Conservation (phyloP, 108 stramenopile genomes). For the Nitzschia inconspicua region DNA sequence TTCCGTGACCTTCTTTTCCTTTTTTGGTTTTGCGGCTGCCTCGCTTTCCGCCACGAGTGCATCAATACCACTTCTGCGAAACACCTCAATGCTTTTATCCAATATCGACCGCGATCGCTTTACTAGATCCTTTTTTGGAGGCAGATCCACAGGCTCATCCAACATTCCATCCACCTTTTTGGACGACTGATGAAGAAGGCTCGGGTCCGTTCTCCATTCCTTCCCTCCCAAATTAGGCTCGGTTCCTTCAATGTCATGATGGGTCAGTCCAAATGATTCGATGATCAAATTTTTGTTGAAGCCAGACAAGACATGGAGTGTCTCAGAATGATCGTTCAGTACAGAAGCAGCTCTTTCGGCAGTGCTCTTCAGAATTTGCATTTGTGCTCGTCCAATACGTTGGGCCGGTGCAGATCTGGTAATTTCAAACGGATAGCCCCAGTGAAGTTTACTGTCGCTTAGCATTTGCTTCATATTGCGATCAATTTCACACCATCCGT, state of each 20-base stretch:
- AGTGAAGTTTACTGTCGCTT: slow-evolving; percentile 53
- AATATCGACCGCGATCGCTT: slow-evolving; percentile 68
- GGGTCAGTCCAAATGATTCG: slow-evolving; percentile 42
- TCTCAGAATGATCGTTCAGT: slow-evolving; percentile 36
- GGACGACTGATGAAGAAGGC: slow-evolving; percentile 11
- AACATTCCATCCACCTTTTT: neutral
- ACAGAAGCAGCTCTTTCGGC: slow-evolving; percentile 54
- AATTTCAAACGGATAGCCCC: slow-evolving; percentile 63
- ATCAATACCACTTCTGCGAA: neutral
- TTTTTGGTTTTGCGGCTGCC: slow-evolving; percentile 8
- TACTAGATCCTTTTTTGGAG: slow-evolving; percentile 58
- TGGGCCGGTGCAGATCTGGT: neutral
- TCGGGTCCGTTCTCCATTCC: slow-evolving; percentile 33
- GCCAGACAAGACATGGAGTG: slow-evolving; percentile 29
- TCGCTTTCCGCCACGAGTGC: neutral
- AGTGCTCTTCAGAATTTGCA: slow-evolving; percentile 24
- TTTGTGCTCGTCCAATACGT: slow-evolving; percentile 19
- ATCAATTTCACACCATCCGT: slow-evolving; percentile 80
- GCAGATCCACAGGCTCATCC: slow-evolving; percentile 51
- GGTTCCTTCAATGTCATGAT: slow-evolving; percentile 11
- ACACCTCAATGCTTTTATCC: neutral
- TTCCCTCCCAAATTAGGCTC: slow-evolving; percentile 5
- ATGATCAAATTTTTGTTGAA: slow-evolving; percentile 47
- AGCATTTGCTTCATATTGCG: slow-evolving; percentile 37
- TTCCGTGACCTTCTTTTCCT: neutral